Evolutionary conservation across 2,329 filamentous ascomycete species (phyloP), one percentile per base, ranked within the genome.

Genomic region (Exophiala sp.): DNA sequence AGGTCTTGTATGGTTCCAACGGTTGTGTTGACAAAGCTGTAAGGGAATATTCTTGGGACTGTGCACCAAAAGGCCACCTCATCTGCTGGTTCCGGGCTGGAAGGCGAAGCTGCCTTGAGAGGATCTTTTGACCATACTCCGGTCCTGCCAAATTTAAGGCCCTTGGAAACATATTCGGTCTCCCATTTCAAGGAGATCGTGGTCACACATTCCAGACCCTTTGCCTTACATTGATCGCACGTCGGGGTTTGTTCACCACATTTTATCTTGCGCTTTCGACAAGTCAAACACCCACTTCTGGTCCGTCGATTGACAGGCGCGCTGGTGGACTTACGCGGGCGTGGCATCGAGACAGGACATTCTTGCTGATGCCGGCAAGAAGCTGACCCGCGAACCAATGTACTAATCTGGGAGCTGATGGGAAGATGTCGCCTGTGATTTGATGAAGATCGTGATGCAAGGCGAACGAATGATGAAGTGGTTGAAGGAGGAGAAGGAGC

Each of bases 201-300:
- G 5, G 24, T 51, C 16, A 42, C 66, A 52, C 71, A 74, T 4
- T 61, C 60, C 12, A 73, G 53, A 1, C 68, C 67, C 59, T 65
- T 69, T 52, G 69, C 65, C 50, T 54, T 52, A 57, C 71, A 74
- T 34, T 71, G 64, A 21, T 65, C 66, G 62, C 72, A 74, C 11
- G 60, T 41, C 9, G 72, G 72, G 54, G 69, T 70, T 39, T 65
- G 65, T 44, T 68, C 69, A 46, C 73, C 71, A 60, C 72, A 74
- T 44, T 70, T 68, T 49, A 75, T 69, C 50, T 71, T 71, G 50
- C 72, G 69, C 47, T 65, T 60, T 18, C 71, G 70, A 52, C 72
- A 75, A 59, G 69, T 70, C 54, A 66, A 65, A 59, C 72, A 75
- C 48, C 72, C 72, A 60, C 62, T 68, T 45, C 71, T 70, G 53